Evolutionary conservation across 1,284 basidiomycete genomes (phyloP), one percentile per base, ranked within the genome.

Genomic region (Dichomitus squalens): DNA sequence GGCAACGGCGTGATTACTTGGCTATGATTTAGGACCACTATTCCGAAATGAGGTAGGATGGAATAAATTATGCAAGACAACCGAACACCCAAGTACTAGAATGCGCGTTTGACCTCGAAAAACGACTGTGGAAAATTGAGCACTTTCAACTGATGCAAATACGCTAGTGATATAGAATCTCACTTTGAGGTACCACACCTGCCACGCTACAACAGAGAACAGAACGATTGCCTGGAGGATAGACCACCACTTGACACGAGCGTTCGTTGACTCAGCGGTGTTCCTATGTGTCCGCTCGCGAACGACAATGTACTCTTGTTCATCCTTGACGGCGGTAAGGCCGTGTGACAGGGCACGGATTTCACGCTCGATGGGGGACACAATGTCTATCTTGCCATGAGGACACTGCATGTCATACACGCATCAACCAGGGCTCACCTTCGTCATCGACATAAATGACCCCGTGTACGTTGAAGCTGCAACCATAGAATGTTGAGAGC

Each of bases 211-310:
- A 0, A 98, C 92, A 14, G 86, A 81, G 68, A 98, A 89, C 43
- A 99, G 79, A 29, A 99, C 90, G 49, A 91, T 71, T 16, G 90
- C 85, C 74, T 99, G 97, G 12, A 95, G 74, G 61, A 99, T 88
- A 11, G 94, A 96, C 97, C 97, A 99, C 94, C 94, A 99, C 76
- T 98, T 99, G 58, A 99, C 96, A 40, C 97, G 87, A 35, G 92
- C 85, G 72, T 99, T 99, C 67, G 94, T 95, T 4, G 93, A 95
- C 75, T 96, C 94, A 20, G 93, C 93, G 2, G 93, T 99, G 73
- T 99, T 92, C 58, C 97, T 82, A 73, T 99, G 97, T 31, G 91
- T 89, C 54, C 86, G 84, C 75, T 99, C 97, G 44, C 97, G 84
- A 41, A 98, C 88, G 36, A 97, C 93, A 58, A 99, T 93, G 75